Conservation (phyloP, 306 rosid species). For the Lathyrus sativus region DNA sequence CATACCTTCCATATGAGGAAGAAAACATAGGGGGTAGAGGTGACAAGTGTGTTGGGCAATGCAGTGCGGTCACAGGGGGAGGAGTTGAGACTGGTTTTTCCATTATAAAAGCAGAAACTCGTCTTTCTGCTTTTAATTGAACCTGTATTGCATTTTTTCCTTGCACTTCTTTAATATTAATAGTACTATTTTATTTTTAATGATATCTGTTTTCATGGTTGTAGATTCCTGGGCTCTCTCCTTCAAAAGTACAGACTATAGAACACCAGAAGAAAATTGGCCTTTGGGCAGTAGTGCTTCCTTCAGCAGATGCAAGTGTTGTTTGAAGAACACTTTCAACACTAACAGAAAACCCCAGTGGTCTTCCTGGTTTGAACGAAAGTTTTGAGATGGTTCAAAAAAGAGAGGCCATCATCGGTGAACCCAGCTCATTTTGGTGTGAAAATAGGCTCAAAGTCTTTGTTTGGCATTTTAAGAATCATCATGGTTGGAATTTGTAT, state of each 20-base stretch:
- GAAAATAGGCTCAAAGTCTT: too few species aligned
- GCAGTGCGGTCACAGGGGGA: neutral
- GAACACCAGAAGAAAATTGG: slow-evolving; percentile 79
- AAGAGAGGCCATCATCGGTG: too few species aligned
- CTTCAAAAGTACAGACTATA: slow-evolving; percentile 53
- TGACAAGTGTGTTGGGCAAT: neutral
- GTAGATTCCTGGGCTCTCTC: slow-evolving; percentile 84
- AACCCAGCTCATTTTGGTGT: too few species aligned
- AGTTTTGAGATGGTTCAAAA: too few species aligned
- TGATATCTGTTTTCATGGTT: slow-evolving; percentile 21
- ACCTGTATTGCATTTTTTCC: slow-evolving; percentile 6
- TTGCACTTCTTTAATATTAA: neutral
- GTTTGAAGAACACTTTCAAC: too few species aligned
- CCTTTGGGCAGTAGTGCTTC: slow-evolving; percentile 70
- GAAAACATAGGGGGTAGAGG: neutral
- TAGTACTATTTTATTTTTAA: slow-evolving; percentile 1
- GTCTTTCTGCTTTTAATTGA: neutral
- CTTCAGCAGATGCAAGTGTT: slow-evolving; percentile 78
- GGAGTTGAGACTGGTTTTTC: neutral
- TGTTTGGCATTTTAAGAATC: too few species aligned
- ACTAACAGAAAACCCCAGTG: too few species aligned
- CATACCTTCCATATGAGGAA: neutral
- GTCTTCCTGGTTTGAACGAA: too few species aligned
- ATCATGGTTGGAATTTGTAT: slow-evolving; percentile 56
- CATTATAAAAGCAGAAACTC: neutral